Evolutionary conservation across 495 filamentous ascomycete species (phyloP).

Genomic region (Tirmania nivea): DNA sequence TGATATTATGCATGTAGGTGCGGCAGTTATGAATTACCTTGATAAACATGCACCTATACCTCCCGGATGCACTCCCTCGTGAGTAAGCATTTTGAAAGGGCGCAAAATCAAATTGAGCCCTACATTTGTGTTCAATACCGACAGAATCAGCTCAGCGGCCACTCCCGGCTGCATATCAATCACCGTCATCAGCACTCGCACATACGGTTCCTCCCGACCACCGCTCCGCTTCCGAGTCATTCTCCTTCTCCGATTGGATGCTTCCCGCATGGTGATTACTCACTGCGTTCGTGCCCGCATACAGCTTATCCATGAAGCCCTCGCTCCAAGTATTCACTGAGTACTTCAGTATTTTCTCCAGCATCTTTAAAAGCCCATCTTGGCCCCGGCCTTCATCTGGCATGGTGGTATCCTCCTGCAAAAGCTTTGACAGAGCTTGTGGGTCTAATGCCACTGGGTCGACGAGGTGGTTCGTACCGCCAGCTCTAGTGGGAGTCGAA

Average conservation of each 20-base stretch:
- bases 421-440: constrained; percentile 39
- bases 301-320: constrained; percentile 85
- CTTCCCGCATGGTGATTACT: constrained; percentile 6
- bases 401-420: constrained; percentile 41
- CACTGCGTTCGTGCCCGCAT: constrained; percentile 64
- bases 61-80: not conserved
- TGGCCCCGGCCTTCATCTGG: constrained; percentile 38
- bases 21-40: constrained; percentile 11
- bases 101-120: not conserved
- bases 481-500: constrained; percentile 3
- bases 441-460: constrained; percentile 52
- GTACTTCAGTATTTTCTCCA: constrained; percentile 49
- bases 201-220: not conserved
- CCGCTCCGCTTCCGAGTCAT: no score
- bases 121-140: constrained; percentile 70
- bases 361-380: constrained; percentile 42
- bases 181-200: not conserved
- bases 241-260: not conserved
- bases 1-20: not conserved
- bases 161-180: constrained; percentile 38
- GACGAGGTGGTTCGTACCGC: constrained; percentile 6
- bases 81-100: not conserved
- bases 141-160: constrained; percentile 59
- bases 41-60: constrained; percentile 17
- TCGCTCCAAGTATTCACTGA: constrained; percentile 94